Conservation (phyloP, 164 flowering plant species). For the Akebia trifoliata region DNA sequence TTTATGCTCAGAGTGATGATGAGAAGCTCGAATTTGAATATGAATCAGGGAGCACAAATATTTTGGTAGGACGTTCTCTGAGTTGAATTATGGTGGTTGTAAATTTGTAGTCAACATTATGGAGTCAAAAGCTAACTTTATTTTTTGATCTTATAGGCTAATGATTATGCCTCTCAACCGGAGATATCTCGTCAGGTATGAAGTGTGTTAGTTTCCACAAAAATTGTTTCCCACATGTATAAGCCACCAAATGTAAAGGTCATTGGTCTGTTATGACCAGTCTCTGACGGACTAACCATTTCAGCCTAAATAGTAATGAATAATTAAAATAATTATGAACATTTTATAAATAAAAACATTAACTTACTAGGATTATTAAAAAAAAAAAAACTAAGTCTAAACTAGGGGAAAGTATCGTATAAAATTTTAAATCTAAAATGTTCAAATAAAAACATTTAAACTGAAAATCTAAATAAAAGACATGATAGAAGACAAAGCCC, state of each 20-base stretch:
- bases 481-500: too few species aligned
- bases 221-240: background rate
- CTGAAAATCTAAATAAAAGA: too few species aligned
- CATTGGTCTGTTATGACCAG: background rate
- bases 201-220: conserved; percentile 2
- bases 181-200: conserved; percentile 87
- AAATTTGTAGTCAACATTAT: background rate
- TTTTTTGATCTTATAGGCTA: conserved; percentile 42
- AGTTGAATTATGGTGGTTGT: background rate
- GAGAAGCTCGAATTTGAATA: conserved; percentile 97
- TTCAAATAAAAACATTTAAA: too few species aligned
- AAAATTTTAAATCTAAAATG: too few species aligned
- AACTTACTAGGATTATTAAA: too few species aligned
- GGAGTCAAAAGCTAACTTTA: background rate
- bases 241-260: background rate
- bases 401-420: too few species aligned
- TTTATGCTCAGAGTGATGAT: conserved; percentile 90
- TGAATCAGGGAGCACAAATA: conserved; percentile 84
- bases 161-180: conserved; percentile 59
- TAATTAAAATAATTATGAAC: too few species aligned
- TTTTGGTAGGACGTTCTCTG: conserved; percentile 49
- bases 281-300: too few species aligned
- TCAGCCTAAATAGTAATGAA: too few species aligned
- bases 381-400: too few species aligned
- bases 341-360: too few species aligned